A percentile compares a stretch with the other conserved stretches of the same genome.
phyloP scores from a whole-genome alignment of 805 yeast genomes.

The Candida insectalens region DNA sequence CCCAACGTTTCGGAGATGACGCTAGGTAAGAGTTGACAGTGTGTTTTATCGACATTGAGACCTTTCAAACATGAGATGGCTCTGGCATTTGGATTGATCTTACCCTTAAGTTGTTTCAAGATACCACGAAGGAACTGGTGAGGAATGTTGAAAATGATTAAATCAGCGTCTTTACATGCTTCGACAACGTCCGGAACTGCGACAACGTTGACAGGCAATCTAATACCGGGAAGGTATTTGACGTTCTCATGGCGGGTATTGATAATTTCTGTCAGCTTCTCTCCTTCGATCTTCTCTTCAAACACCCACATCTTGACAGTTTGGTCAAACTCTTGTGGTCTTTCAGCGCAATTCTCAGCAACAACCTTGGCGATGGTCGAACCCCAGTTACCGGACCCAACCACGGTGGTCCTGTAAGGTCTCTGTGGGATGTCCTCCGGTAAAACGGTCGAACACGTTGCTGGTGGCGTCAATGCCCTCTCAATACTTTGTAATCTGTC shows the following conservation, averaged over 20 bases:
- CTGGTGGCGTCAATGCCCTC: conserved; percentile 14
- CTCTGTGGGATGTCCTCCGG: conserved; percentile 17
- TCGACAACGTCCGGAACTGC: conserved; percentile 81
- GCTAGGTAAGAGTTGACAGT: conserved; percentile 75
- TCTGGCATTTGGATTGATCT: conserved; percentile 59
- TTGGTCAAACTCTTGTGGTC: conserved; percentile 61
- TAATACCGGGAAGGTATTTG: conserved; percentile 83
- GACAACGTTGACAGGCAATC: conserved; percentile 73
- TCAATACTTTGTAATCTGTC: too few species aligned
- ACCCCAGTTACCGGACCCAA: conserved; percentile 99
- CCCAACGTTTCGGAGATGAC: conserved; percentile 74
- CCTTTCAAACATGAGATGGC: conserved; percentile 97
- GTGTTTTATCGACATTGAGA: conserved; percentile 75
- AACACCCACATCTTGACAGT: conserved; percentile 95
- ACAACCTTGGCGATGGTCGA: conserved; percentile 93
- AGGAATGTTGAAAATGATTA: conserved; percentile 89
- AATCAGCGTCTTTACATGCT: conserved; percentile 74
- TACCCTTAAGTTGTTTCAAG: conserved; percentile 66
- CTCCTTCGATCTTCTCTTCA: conserved; percentile 74
- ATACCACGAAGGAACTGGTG: conserved; percentile 87
- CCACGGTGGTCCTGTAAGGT: conserved; percentile 54
- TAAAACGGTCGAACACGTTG: conserved; percentile 6
- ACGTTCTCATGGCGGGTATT: conserved; percentile 90
- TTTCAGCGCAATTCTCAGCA: conserved; percentile 73
- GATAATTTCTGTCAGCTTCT: conserved; percentile 81